Evolutionary conservation across 2,329 filamentous ascomycete genomes (phyloP), one percentile per base, ranked within the genome.

Genomic region (Chaetomiaceae sp.): DNA sequence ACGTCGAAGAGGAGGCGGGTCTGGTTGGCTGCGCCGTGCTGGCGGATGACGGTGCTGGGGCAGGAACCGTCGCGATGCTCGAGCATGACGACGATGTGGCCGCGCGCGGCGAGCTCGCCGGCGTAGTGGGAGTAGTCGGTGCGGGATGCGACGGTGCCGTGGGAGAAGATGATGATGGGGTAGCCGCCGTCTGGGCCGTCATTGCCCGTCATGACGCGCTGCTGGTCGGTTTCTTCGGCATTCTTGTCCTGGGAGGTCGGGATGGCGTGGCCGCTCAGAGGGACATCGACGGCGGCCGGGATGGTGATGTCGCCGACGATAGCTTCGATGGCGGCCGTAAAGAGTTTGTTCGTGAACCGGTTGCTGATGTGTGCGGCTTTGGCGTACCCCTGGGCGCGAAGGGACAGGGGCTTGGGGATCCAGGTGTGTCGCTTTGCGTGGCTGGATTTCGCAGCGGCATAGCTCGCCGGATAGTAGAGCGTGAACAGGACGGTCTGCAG

Each of bases 61-160:
- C 71, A 73, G 52, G 75, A 78, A 7, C 77, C 77, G 53, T 80
- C 77, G 37, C 77, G 72, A 60, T 80, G 77, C 61, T 80, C 77
- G 11, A 80, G 55, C 31, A 76, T 73, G 34, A 75, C 77, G 27
- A 80, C 71, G 15, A 80, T 64, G 47, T 73, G 69, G 8, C 77
- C 77, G 1, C 72, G 69, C n/a, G 73, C 75, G 8, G 77, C 76
- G 1, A 80, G 67, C 53, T 78, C 74, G 53, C 75, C 75, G 15
- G 76, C 68, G 59, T 74, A 79, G 62, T 77, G 69, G 0, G 76
- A 78, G 64, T 80, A 80, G 61, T 79, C 76, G 1, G 75, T 77
- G 20, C 77, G 65, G 0, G 73, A 75, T 38, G 72, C 74, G 22
- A 75, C 76, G 64, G 75, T 75, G 39, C 77, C 77, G 57, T 80